phyloP scores from a whole-genome alignment of 257 asterid genomes.

The Anisodus tanguticus region DNA sequence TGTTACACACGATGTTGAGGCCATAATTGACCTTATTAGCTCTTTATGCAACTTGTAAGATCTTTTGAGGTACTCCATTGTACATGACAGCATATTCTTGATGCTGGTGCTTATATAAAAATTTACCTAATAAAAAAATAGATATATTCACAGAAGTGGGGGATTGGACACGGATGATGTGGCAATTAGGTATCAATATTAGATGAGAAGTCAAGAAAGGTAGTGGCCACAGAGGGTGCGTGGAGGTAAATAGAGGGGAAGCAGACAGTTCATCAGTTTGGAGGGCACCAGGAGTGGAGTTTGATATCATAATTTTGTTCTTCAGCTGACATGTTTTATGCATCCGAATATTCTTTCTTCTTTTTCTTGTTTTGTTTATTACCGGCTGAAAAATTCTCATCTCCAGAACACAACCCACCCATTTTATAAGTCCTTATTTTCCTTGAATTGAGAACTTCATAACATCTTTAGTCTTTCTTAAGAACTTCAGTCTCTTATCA shows the following conservation, averaged over 20 bases:
- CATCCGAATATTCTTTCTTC: not conserved
- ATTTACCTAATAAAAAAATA: no score
- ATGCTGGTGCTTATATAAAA: no score
- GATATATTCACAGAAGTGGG: not conserved
- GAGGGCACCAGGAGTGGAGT: not conserved
- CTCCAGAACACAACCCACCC: not conserved
- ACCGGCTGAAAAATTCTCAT: not conserved
- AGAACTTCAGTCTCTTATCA: not conserved
- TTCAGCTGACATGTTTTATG: constrained; percentile 1
- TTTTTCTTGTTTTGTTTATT: not conserved
- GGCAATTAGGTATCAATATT: not conserved
- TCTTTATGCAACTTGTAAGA: no score
- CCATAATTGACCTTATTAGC: no score
- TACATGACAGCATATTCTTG: no score
- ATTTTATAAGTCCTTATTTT: not conserved
- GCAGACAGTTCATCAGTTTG: not conserved
- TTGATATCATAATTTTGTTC: not conserved
- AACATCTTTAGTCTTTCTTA: not conserved
- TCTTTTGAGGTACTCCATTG: no score
- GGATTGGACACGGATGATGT: not conserved
- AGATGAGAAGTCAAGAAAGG: not conserved
- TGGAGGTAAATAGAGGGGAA: constrained; percentile 22
- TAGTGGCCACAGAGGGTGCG: not conserved
- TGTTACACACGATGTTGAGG: no score
- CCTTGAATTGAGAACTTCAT: not conserved